Evolutionary conservation across 352 stramenopile genomes (phyloP), one percentile per base, ranked within the genome.

Genomic region (Pythium aphanidermatum): DNA sequence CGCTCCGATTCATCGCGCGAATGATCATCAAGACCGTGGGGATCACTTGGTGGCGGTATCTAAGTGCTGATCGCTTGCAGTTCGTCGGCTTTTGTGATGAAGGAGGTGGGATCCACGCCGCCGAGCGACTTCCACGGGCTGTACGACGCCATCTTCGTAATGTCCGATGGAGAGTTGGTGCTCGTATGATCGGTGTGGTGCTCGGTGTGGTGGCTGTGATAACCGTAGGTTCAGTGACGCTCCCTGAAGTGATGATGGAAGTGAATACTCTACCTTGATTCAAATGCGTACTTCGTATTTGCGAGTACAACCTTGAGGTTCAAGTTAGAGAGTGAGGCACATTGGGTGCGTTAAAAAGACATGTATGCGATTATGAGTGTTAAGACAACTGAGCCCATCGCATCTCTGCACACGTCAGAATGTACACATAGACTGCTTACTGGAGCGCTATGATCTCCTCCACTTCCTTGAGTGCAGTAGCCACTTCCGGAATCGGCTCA

Each of bases 61-160:
- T 87, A 28, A 86, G 68, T 44, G 60, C 49, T 20, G 58, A 69
- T 38, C 72, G 70, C 14, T 42, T 90, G 26, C 45, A 81, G 24
- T 66, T 86, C 19, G 26, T 80, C 2, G 77, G 58, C 2, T 90
- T 72, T 42, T 86, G 72, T 46, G 57, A 58, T 25, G 63, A 83
- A 48, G 55, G 67, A 39, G 77, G 77, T 28, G 30, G 42, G 24
- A 65, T 86, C n/a, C 44, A 69, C 8, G 38, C 51, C 2, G 40
- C 55, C 5, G 60, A 73, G 26, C 51, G 47, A 2, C 51, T 89
- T 5, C 44, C 51, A 6, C 51, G 36, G 6, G 68, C 63, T 4
- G 68, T 85, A 38, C 50, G 64, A 10, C 44, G 64, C 0, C 54
- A 74, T 29, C 38, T 84, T 10, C 55, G 57, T 1, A 54, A 74